These are phyloP conservation scores for Aureobasidium sp. DNA, from an alignment of 2,329 filamentous ascomycete species.

Conservation along the genomic window DNA sequence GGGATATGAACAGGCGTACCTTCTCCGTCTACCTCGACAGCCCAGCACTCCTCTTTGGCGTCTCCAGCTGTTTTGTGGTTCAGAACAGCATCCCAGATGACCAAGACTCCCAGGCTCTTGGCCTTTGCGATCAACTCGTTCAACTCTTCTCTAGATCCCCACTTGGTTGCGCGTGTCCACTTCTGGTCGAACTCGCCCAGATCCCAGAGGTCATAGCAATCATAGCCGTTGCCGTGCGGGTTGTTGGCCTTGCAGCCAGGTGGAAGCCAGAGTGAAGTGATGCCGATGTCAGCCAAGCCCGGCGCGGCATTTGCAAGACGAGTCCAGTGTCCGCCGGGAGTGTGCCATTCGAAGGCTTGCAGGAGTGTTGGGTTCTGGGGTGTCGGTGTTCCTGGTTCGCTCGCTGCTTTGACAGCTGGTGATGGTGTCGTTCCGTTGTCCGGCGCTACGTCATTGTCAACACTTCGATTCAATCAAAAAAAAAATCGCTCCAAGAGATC, in stretches of 20 bases:
- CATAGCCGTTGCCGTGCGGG: slow-evolving; percentile 56
- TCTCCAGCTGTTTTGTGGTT: slow-evolving; percentile 67
- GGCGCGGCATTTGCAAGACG: slow-evolving; percentile 21
- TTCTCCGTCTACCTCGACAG: slow-evolving; percentile 52
- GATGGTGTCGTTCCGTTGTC: background rate
- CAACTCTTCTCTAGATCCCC: slow-evolving; percentile 57
- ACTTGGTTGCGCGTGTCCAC: slow-evolving; percentile 54
- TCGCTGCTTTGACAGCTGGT: background rate
- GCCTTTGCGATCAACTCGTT: slow-evolving; percentile 43
- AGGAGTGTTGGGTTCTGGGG: slow-evolving; percentile 44
- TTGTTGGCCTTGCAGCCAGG: slow-evolving; percentile 61
- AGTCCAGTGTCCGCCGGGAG: slow-evolving; percentile 38
- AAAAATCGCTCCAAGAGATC: background rate
- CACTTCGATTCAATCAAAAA: background rate
- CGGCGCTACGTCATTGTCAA: slow-evolving; percentile 4
- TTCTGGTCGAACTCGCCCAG: slow-evolving; percentile 68
- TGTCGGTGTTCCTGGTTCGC: slow-evolving; percentile 23
- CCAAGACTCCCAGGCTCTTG: slow-evolving; percentile 43
- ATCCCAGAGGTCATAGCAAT: slow-evolving; percentile 55
- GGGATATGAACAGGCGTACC: slow-evolving; percentile 13
- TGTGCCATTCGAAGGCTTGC: slow-evolving; percentile 67
- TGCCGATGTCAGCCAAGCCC: slow-evolving; percentile 39
- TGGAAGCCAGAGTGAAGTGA: slow-evolving; percentile 59
- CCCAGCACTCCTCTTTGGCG: slow-evolving; percentile 51
- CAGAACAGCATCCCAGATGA: slow-evolving; percentile 63